phyloP scores from a whole-genome alignment of 805 yeast species.

The Candida verbasci region DNA sequence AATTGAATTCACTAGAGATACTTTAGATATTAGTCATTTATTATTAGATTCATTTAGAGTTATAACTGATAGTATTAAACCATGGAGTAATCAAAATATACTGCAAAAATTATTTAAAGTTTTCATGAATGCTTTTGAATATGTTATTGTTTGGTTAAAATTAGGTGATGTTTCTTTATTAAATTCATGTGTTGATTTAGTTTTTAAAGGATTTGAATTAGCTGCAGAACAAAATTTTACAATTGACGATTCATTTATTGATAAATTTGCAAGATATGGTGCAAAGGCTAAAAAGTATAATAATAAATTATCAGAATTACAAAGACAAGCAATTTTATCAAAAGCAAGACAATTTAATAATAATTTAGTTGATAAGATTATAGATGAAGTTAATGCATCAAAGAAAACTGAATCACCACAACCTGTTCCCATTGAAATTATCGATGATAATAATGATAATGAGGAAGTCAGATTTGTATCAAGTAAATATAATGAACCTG shows the following conservation, averaged over 20 bases:
- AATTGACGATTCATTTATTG: constrained; percentile 51
- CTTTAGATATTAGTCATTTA: constrained; percentile 69
- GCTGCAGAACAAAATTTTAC: constrained; percentile 51
- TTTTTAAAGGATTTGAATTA: constrained; percentile 60
- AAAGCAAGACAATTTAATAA: constrained; percentile 56
- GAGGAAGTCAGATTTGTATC: constrained; percentile 2
- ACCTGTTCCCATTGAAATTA: constrained; percentile 1
- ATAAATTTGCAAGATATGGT: constrained; percentile 59
- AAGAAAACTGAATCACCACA: constrained; percentile 3
- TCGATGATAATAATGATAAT: no score
- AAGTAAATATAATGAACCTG: neutral
- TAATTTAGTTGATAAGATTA: constrained; percentile 49
- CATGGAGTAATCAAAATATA: constrained; percentile 6
- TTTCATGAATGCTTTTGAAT: constrained; percentile 58
- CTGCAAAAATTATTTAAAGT: constrained; percentile 38
- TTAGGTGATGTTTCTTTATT: constrained; percentile 75
- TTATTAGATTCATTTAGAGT: constrained; percentile 63
- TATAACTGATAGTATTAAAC: constrained; percentile 16
- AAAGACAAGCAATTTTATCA: constrained; percentile 57
- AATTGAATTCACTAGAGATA: constrained; percentile 82
- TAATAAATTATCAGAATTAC: constrained; percentile 65
- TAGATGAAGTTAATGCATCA: constrained; percentile 34
- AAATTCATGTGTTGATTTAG: constrained; percentile 67
- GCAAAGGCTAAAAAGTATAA: constrained; percentile 62
- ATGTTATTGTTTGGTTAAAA: constrained; percentile 76